These are phyloP conservation scores for Diplocarpon mali DNA, from an alignment of 2,329 filamentous ascomycete species.

Conservation along the genomic window DNA sequence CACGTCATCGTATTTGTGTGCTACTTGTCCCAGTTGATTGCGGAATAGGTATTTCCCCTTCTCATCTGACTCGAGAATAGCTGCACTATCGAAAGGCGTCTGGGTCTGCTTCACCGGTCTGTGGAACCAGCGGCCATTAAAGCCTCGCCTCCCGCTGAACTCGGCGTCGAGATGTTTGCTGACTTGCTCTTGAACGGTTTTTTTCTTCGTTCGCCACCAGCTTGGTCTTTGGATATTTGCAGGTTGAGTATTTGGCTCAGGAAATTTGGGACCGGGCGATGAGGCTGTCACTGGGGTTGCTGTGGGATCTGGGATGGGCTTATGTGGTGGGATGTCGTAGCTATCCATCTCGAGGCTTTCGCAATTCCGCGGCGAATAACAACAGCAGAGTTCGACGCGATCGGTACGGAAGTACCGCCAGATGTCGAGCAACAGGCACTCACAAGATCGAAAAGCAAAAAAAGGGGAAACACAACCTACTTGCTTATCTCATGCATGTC, in stretches of 20 bases:
- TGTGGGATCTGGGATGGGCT: not conserved
- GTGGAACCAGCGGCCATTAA: slow-evolving; percentile 7
- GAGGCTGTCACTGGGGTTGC: not conserved
- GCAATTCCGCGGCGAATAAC: not conserved
- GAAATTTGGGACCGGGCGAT: not conserved
- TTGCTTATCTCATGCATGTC: not conserved
- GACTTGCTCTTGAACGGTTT: not conserved
- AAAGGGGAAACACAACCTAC: not conserved
- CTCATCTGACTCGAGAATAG: slow-evolving; percentile 6
- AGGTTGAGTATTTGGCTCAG: not conserved
- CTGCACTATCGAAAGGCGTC: slow-evolving; percentile 5
- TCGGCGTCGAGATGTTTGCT: slow-evolving; percentile 1
- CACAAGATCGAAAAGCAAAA: not conserved
- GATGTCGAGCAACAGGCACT: not conserved
- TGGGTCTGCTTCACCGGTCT: slow-evolving; percentile 2
- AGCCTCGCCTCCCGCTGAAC: slow-evolving; percentile 7
- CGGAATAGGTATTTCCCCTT: slow-evolving; percentile 13
- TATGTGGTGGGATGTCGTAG: not conserved
- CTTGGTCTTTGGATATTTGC: not conserved
- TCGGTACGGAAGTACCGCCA: not conserved
- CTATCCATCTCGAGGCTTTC: not conserved
- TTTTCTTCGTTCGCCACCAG: not conserved
- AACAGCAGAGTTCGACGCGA: not conserved
- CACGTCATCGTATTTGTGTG: slow-evolving; percentile 19
- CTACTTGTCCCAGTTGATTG: slow-evolving; percentile 16